Evolutionary conservation across 345 rosid species (phyloP).

Genomic region (Psidium guajava): DNA sequence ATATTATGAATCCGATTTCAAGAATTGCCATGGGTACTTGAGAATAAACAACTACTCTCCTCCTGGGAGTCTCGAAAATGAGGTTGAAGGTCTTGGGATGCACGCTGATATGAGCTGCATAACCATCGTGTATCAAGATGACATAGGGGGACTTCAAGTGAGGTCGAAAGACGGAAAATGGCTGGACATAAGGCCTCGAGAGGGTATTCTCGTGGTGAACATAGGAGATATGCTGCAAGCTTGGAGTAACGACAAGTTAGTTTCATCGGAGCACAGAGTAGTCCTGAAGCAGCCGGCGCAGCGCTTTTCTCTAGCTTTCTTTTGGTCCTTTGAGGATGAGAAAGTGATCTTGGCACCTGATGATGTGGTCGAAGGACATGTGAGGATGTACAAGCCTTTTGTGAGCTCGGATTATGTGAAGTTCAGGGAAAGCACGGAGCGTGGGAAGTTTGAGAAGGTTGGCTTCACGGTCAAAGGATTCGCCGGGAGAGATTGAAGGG

Average conservation of each 20-base stretch:
- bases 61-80: constrained; percentile 26
- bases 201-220: constrained; percentile 56
- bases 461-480: constrained; percentile 52
- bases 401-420: constrained; percentile 46
- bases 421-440: constrained; percentile 51
- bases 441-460: constrained; percentile 58
- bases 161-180: constrained; percentile 45
- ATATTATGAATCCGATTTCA: constrained; percentile 33
- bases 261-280: constrained; percentile 76
- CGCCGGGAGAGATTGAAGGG: constrained; percentile 22
- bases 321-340: constrained; percentile 68
- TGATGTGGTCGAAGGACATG: constrained; percentile 38
- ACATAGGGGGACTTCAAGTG: constrained; percentile 71
- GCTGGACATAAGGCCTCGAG: constrained; percentile 44
- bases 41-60: constrained; percentile 61
- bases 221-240: constrained; percentile 80
- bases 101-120: constrained; percentile 87
- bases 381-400: constrained; percentile 37
- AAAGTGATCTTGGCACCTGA: constrained; percentile 45
- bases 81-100: constrained; percentile 71
- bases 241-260: constrained; percentile 61
- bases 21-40: constrained; percentile 57
- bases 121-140: constrained; percentile 65
- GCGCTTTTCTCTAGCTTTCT: constrained; percentile 57
- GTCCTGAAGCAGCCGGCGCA: constrained; percentile 26